phyloP scores from a whole-genome alignment of 2,329 filamentous ascomycete species.

The Teratosphaeria epicoccoides region DNA sequence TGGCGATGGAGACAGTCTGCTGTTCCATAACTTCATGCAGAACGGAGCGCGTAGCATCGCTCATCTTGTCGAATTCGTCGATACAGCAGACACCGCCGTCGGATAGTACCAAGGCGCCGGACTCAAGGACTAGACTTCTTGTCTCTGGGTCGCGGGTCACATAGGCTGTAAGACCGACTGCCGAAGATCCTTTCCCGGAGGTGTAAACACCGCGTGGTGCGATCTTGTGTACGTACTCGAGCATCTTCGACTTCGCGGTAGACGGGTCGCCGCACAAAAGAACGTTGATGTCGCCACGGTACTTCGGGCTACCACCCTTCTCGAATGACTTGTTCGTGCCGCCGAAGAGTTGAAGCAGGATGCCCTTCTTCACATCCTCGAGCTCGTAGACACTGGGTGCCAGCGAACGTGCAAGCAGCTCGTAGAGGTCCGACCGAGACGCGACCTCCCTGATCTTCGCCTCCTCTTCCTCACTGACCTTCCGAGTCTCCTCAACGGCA shows the following conservation, averaged over 20 bases:
- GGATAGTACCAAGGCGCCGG: conserved; percentile 61
- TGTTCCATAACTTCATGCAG: conserved; percentile 76
- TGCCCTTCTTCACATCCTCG: conserved; percentile 98
- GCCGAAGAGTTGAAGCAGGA: conserved; percentile 89
- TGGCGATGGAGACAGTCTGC: conserved; percentile 67
- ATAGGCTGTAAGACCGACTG: conserved; percentile 67
- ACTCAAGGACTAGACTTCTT: conserved; percentile 62
- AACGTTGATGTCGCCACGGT: conserved; percentile 95
- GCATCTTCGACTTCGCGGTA: conserved; percentile 87
- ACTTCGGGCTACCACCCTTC: conserved; percentile 89
- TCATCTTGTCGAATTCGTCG: conserved; percentile 75
- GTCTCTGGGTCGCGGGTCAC: conserved; percentile 66
- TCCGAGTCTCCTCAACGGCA: conserved; percentile 70
- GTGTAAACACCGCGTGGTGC: conserved; percentile 78
- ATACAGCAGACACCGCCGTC: conserved; percentile 70
- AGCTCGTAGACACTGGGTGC: conserved; percentile 95
- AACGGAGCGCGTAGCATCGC: conserved; percentile 60
- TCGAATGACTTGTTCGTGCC: conserved; percentile 97
- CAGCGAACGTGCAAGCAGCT: conserved; percentile 78
- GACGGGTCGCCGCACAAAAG: conserved; percentile 95
- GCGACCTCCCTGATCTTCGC: conserved; percentile 76
- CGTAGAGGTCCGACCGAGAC: conserved; percentile 76
- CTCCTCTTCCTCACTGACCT: conserved; percentile 76
- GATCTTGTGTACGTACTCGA: conserved; percentile 95
- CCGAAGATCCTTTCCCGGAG: conserved; percentile 64